Evolutionary conservation across 73 alveolate species (phyloP), one percentile per base, ranked within the genome.

Genomic region (Diophrys sp.): DNA sequence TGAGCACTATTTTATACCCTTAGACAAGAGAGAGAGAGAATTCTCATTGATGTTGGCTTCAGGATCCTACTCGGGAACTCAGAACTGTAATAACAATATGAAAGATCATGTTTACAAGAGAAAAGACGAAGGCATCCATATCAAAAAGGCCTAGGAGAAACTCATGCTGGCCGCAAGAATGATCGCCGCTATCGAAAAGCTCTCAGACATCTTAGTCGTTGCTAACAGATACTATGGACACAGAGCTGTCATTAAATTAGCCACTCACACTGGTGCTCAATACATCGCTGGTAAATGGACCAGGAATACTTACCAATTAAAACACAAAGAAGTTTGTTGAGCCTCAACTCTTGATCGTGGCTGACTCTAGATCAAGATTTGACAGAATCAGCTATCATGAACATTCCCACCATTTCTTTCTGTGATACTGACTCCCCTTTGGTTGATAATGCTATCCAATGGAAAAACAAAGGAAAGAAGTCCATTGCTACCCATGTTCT

Each of bases 231-330:
- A 79, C 71, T 80, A 84, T 74, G 99, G 98, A 54, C 96, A 96
- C 84, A 95, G 99, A 95, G 98, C 99, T 25, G 98, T 95, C 83
- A 92, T 94, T 83, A 96, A 96, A 91, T 96, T 91, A 87, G 97
- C 98, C 55, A 91, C 88, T 76, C 93, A 90, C 93, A 89, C 98
- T 66, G 87, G 87, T 70, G 91, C 96, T 79, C 94, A 88, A 79
- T 80, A 95, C 72, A 83, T 89, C 86, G 94, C 98, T n/a, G 90
- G 96, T 32, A 91, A 98, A 87, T 96, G 99, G 99, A 87, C 98
- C 99, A 66, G 99, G 99, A 73, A 89, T 94, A 27, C 85, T 92
- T 80, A 92, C 98, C 82, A 92, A 92, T 77, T 90, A 92, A 76
- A 85, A 71, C 79, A 79, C 89, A 27, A 80, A 79, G 82, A 80